A percentile compares a stretch with the other conserved stretches of the same genome.
These are phyloP conservation scores for Lentinula novae-zelandiae DNA, from an alignment of 1,284 basidiomycete genomes.

Conservation along the genomic window DNA sequence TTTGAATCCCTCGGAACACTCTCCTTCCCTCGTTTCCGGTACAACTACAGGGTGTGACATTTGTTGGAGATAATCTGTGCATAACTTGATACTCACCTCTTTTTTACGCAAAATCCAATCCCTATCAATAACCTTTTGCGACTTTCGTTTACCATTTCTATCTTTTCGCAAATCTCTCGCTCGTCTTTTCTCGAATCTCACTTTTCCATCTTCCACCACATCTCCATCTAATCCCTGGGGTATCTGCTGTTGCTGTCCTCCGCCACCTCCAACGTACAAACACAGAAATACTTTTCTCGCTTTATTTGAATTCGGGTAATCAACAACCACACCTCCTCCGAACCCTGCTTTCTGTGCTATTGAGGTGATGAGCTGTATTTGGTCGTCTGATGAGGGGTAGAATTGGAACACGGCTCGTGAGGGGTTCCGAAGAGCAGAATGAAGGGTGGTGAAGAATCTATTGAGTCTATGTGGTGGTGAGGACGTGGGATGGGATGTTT, in stretches of 20 bases:
- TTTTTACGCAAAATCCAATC: constrained; percentile 87
- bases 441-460: constrained; percentile 95
- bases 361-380: constrained; percentile 92
- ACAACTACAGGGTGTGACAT: constrained; percentile 44
- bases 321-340: constrained; percentile 94
- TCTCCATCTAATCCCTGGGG: constrained; percentile 76
- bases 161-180: constrained; percentile 53
- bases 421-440: constrained; percentile 88
- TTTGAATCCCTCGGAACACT: constrained; percentile 77
- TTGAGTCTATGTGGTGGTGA: constrained; percentile 90
- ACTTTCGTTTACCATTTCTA: constrained; percentile 62
- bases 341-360: constrained; percentile 95
- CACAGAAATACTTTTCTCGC: constrained; percentile 91
- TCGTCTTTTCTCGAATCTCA: constrained; percentile 65
- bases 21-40: constrained; percentile 79
- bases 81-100: constrained; percentile 46
- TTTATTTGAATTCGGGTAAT: constrained; percentile 96
- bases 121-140: constrained; percentile 49
- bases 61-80: constrained; percentile 8
- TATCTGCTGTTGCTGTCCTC: constrained; percentile 51
- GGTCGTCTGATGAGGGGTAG: constrained; percentile 94
- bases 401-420: constrained; percentile 95
- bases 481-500: constrained; percentile 85
- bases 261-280: constrained; percentile 80
- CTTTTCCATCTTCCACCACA: constrained; percentile 44